Conservation (phyloP, 1,284 basidiomycete genomes). For the Pseudozyma flocculosa region DNA sequence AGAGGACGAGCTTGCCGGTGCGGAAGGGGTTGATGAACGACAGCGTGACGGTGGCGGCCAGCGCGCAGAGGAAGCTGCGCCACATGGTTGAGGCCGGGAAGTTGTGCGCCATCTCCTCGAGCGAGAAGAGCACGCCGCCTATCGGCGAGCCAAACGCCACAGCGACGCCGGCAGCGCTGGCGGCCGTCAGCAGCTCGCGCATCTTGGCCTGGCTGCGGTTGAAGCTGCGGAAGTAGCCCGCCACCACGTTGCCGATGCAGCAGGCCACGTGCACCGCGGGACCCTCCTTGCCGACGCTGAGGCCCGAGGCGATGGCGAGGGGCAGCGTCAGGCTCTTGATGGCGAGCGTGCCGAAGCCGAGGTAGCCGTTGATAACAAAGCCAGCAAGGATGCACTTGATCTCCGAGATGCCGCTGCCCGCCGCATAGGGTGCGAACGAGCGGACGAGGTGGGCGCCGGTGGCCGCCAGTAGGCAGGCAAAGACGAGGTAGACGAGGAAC, state of each 20-base stretch:
- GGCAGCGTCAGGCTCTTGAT: conserved; percentile 89
- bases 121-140: conserved; percentile 87
- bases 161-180: conserved; percentile 94
- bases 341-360: conserved; percentile 84
- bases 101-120: conserved; percentile 77
- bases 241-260: conserved; percentile 85
- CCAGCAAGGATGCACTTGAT: conserved; percentile 98
- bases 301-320: conserved; percentile 85
- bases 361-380: conserved; percentile 93
- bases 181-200: conserved; percentile 90
- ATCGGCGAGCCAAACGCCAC: conserved; percentile 97
- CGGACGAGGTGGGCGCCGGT: conserved; percentile 77
- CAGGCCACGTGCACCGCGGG: conserved; percentile 97
- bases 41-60: conserved; percentile 92
- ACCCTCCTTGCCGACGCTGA: conserved; percentile 97
- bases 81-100: conserved; percentile 99
- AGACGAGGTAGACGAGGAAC: conserved; percentile 83
- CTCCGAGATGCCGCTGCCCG: conserved; percentile 96
- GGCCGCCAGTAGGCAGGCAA: conserved; percentile 64
- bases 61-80: conserved; percentile 93
- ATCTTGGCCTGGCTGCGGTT: conserved; percentile 90
- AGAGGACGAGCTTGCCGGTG: conserved; percentile 95
- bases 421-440: conserved; percentile 87
- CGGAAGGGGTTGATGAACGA: conserved; percentile 98
- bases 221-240: conserved; percentile 77